Conservation (phyloP, 805 yeast species). For the Torulaspora microellipsoides region DNA sequence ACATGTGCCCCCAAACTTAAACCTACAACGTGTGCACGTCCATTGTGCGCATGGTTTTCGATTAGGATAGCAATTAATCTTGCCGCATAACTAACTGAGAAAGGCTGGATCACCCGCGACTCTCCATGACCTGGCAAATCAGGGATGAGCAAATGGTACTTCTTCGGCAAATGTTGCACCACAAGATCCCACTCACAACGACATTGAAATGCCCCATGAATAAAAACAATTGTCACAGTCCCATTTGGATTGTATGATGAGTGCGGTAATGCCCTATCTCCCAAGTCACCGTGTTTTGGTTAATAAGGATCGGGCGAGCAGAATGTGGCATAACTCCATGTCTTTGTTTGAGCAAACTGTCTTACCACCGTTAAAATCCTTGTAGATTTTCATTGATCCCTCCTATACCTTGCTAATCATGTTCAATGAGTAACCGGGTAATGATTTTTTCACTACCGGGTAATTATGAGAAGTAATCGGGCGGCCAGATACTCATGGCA, state of each 20-base stretch:
- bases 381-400: too few relatives aligned
- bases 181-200: not conserved
- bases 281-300: too few relatives aligned
- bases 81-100: not conserved
- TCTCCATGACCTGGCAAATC: not conserved
- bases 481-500: too few relatives aligned
- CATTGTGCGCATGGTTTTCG: not conserved
- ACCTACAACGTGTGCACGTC: not conserved
- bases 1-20: not conserved
- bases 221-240: not conserved
- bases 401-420: too few relatives aligned
- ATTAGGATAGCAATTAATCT: not conserved
- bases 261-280: not conserved
- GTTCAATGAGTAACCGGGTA: too few relatives aligned
- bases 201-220: not conserved
- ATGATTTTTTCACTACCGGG: too few relatives aligned
- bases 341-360: too few relatives aligned
- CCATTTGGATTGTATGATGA: not conserved
- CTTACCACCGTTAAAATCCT: too few relatives aligned
- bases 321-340: too few relatives aligned
- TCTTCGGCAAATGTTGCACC: not conserved
- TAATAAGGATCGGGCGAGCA: too few relatives aligned
- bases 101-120: not conserved
- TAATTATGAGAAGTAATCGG: too few relatives aligned
- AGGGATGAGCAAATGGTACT: not conserved